phyloP scores from a whole-genome alignment of 1,284 basidiomycete species.

The Baeospora myosura region DNA sequence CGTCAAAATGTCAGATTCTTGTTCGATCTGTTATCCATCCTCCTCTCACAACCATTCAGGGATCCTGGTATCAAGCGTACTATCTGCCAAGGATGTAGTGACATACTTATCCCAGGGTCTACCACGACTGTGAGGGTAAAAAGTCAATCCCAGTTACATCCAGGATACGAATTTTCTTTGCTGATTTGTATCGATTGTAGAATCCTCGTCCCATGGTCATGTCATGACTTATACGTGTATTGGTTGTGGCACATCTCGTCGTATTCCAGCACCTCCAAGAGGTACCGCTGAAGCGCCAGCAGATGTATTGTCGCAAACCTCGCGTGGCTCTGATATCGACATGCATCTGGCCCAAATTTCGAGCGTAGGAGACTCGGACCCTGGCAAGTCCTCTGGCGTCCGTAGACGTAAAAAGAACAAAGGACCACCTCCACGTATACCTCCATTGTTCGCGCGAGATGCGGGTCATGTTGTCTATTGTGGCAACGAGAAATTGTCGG shows the following conservation, averaged over 20 bases:
- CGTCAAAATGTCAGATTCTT: slow-evolving; percentile 55
- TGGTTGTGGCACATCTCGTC: slow-evolving; percentile 42
- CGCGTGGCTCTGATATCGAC: no score
- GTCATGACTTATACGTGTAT: slow-evolving; percentile 49
- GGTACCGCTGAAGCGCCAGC: slow-evolving; percentile 3
- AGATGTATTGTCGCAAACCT: slow-evolving; percentile 2
- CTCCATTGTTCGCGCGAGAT: slow-evolving; percentile 52
- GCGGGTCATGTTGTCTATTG: slow-evolving; percentile 56
- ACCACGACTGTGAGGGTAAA: slow-evolving; percentile 58
- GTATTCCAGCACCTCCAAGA: slow-evolving; percentile 55
- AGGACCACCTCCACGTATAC: slow-evolving; percentile 25
- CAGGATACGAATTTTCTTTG: no score
- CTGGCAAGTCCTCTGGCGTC: no score
- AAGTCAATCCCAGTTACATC: slow-evolving; percentile 33
- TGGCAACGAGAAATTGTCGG: slow-evolving; percentile 40
- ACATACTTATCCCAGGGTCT: slow-evolving; percentile 58
- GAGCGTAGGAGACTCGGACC: no score
- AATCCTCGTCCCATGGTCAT: slow-evolving; percentile 44
- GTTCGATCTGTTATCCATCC: slow-evolving; percentile 3
- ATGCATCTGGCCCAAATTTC: no score
- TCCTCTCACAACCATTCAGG: slow-evolving; percentile 30
- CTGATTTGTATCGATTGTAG: slow-evolving; percentile 31
- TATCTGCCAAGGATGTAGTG: slow-evolving; percentile 61
- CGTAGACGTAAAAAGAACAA: slow-evolving; percentile 14
- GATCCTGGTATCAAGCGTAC: slow-evolving; percentile 75